Conservation (phyloP, 495 filamentous ascomycete genomes). For the Xylaria castorea region DNA sequence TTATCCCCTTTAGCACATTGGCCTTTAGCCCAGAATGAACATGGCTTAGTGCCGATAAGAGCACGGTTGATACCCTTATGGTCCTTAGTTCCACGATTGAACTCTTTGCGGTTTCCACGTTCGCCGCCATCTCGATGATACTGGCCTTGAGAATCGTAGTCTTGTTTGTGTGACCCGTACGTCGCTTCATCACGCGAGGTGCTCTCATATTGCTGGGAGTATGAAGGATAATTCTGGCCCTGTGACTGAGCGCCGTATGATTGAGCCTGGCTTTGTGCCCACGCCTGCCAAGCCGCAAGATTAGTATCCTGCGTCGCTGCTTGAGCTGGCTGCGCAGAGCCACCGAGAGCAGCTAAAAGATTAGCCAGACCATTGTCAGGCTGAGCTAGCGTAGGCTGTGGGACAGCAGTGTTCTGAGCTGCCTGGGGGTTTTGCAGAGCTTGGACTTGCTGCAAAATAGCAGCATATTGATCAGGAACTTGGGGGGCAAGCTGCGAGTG, state of each 20-base stretch:
- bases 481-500: slow-evolving; percentile 40
- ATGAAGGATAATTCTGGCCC: slow-evolving; percentile 22
- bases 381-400: slow-evolving; percentile 16
- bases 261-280: slow-evolving; percentile 33
- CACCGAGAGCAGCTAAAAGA: slow-evolving; percentile 30
- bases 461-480: slow-evolving; percentile 29
- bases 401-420: slow-evolving; percentile 6
- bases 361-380: slow-evolving; percentile 23
- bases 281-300: slow-evolving; percentile 25
- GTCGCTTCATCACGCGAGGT: slow-evolving; percentile 1
- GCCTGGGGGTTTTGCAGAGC: slow-evolving; percentile 36
- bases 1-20: slow-evolving; percentile 84
- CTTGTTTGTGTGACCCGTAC: slow-evolving; percentile 23
- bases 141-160: slow-evolving; percentile 35
- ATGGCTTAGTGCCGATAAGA: slow-evolving; percentile 64
- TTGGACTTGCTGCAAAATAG: slow-evolving; percentile 38
- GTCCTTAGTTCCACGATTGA: slow-evolving; percentile 34
- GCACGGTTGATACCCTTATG: slow-evolving; percentile 53
- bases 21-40: slow-evolving; percentile 78
- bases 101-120: slow-evolving; percentile 37
- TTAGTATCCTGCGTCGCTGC: slow-evolving; percentile 22
- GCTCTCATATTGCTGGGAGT: slow-evolving; percentile 22
- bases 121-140: slow-evolving; percentile 34
- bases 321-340: slow-evolving; percentile 9
- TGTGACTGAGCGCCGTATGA: slow-evolving; percentile 29